phyloP scores from a whole-genome alignment of 768 basidiomycete species.

The Hericium coralloides region DNA sequence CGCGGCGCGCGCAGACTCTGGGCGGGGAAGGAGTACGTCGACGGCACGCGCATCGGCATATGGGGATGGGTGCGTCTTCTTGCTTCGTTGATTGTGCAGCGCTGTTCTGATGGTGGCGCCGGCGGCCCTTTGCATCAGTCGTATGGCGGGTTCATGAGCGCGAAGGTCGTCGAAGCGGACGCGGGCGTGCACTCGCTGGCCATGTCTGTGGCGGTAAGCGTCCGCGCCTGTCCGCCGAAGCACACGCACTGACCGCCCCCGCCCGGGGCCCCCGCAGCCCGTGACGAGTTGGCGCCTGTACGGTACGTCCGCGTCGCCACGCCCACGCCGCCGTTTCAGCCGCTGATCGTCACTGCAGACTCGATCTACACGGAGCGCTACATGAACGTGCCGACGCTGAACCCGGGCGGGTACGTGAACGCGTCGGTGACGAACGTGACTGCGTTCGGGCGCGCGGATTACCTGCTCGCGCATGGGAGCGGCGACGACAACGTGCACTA shows the following conservation, averaged over 20 bases:
- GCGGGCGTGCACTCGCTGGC: constrained; percentile 86
- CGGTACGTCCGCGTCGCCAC: constrained; percentile 33
- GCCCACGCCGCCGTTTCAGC: not conserved
- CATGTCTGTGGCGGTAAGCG: constrained; percentile 80
- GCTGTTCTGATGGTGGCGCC: not conserved
- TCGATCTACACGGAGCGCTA: constrained; percentile 97
- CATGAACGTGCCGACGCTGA: constrained; percentile 77
- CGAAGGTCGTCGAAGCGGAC: constrained; percentile 85
- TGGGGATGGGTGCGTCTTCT: constrained; percentile 86
- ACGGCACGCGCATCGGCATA: constrained; percentile 81
- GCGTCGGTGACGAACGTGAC: constrained; percentile 84
- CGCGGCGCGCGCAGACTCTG: constrained; percentile 43
- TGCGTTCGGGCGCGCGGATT: constrained; percentile 75
- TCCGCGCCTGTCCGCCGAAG: not conserved
- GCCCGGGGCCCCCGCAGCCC: constrained; percentile 36
- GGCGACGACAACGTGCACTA: constrained; percentile 98
- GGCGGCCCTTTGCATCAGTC: constrained; percentile 39
- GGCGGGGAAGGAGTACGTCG: constrained; percentile 84
- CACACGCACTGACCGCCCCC: not conserved
- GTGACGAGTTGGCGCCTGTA: constrained; percentile 84
- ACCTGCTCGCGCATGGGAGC: constrained; percentile 83
- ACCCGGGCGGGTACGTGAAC: constrained; percentile 82
- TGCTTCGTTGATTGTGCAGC: not conserved
- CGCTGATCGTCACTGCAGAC: constrained; percentile 35
- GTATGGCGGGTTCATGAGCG: constrained; percentile 94